Evolutionary conservation across 1,284 basidiomycete species (phyloP), one percentile per base, ranked within the genome.

Genomic region (Cystobasidium slooffiae): DNA sequence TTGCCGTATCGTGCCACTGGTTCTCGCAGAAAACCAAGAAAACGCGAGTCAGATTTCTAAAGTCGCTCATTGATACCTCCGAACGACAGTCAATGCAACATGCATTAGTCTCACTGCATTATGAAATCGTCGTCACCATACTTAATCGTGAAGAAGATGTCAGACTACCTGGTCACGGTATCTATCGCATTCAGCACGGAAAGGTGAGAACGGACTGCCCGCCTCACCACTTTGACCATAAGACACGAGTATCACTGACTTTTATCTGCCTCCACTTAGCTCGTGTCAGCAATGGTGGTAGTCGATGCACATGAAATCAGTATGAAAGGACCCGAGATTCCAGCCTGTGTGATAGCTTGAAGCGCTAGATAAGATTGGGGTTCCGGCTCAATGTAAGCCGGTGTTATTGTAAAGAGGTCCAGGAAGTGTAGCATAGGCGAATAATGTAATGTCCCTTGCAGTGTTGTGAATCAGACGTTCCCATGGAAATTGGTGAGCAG

Each of bases 11-110:
- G 22, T 59, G 12, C n/a, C 31, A 39, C 59, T 18, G 6, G 20
- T 46, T 20, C 22, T 8, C 24, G 16, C 31, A 56, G 66, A 61
- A 37, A 20, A n/a, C 20, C 58, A 70, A 59, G 43, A 44, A 59
- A n/a, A 58, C 47, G 39, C 18, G 68, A 47, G 44, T 70, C 14
- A 56, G 68, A 12, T 62, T 62, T 37, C 20, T 18, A 8, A 37
- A 22, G 39, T 3, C 56, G 41, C 18, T 53, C 3, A 70, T 70
- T 10, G 68, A 70, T 46, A 59, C 55, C 31, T 31, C 68, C 10
- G 58, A 70, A 37, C 56, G 58, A 1, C 68, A 70, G 22, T 62
- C 56, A 46, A 70, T 70, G 68, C 68, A 70, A 46, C 41, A 41
- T 37, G 68, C 68, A 24, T 46, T 41, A 39, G 68, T 70, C 4